Conservation (phyloP, 2,329 filamentous ascomycete species). For the Ilyonectria mors-panacis region DNA sequence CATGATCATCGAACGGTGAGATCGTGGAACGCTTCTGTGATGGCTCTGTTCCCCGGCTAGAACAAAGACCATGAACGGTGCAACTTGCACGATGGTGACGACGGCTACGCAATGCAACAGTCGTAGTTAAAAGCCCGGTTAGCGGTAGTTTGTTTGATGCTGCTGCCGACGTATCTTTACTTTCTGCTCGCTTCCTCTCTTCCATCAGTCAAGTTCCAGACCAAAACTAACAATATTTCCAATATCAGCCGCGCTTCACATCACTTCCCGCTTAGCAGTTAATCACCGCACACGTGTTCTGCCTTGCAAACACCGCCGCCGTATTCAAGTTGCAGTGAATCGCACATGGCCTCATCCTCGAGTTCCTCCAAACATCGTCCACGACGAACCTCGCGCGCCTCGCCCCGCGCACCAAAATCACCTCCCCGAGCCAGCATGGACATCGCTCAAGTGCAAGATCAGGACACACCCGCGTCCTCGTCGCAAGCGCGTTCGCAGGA, state of each 20-base stretch:
- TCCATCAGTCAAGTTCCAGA: neutral
- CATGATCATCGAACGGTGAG: neutral
- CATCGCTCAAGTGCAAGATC: no score
- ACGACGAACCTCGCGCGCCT: no score
- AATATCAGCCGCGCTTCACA: neutral
- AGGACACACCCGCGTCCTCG: no score
- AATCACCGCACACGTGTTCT: no score
- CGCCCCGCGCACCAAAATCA: no score
- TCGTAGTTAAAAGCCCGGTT: neutral
- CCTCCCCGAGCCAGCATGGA: no score
- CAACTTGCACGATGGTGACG: neutral
- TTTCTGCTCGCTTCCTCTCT: neutral
- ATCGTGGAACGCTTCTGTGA: neutral
- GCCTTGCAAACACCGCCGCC: no score
- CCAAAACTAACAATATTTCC: neutral
- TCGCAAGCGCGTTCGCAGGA: no score
- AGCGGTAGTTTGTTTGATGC: neutral
- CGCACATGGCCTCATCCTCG: no score
- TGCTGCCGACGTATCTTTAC: neutral
- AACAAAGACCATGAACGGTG: neutral
- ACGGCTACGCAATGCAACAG: neutral
- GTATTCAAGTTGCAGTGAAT: no score
- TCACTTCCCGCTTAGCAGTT: no score
- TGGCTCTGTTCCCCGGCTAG: neutral
- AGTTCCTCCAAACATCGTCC: no score